phyloP scores from a whole-genome alignment of 495 filamentous ascomycete genomes.

The Xylaria bambusicola region DNA sequence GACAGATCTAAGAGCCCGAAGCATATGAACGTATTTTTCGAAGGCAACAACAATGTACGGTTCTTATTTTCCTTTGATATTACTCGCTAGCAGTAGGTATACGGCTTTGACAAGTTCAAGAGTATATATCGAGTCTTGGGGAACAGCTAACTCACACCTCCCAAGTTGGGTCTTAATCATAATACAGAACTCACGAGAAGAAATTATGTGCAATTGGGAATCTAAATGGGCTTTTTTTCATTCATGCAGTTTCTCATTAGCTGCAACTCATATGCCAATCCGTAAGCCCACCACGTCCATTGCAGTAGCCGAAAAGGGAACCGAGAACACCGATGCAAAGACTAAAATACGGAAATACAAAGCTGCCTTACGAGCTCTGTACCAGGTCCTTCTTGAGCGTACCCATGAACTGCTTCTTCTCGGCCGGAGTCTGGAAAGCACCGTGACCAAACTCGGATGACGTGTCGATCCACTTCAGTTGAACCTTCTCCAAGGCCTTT shows the following conservation, averaged over 20 bases:
- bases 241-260: slow-evolving; percentile 50
- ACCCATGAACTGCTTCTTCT: slow-evolving; percentile 94
- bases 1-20: no score
- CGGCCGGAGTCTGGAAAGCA: slow-evolving; percentile 95
- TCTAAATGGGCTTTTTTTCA: slow-evolving; percentile 36
- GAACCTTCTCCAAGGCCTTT: slow-evolving; percentile 96
- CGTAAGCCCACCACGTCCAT: slow-evolving; percentile 42
- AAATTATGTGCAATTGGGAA: slow-evolving; percentile 12
- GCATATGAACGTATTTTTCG: no score
- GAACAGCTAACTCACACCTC: no score
- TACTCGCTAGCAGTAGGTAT: no score
- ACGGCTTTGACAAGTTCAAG: no score
- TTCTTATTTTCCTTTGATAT: no score
- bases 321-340: slow-evolving; percentile 59
- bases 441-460: slow-evolving; percentile 99
- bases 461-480: slow-evolving; percentile 99
- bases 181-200: no score
- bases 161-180: no score
- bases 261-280: slow-evolving; percentile 45
- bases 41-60: no score
- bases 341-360: slow-evolving; percentile 51
- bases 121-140: no score
- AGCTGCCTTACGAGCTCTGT: slow-evolving; percentile 62
- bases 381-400: slow-evolving; percentile 98
- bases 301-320: slow-evolving; percentile 48